These are phyloP conservation scores for Trichoderma asperelloides DNA, from an alignment of 495 filamentous ascomycete genomes.

Conservation along the genomic window DNA sequence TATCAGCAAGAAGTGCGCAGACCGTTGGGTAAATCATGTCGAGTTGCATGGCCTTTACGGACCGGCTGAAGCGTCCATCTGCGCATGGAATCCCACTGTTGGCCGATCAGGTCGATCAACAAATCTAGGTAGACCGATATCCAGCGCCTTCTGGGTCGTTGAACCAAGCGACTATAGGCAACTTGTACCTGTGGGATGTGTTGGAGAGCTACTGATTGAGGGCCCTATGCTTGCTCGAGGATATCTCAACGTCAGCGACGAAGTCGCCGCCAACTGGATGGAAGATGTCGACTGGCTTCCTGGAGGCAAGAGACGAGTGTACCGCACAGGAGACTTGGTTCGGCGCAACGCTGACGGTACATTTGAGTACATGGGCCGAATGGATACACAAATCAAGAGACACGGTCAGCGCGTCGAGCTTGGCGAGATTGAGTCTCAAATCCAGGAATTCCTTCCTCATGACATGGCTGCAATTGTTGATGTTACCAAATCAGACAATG, in stretches of 20 bases:
- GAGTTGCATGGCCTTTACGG: slow-evolving; percentile 21
- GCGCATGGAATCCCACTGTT: slow-evolving; percentile 13
- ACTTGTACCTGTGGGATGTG: slow-evolving; percentile 37
- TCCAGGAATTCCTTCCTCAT: slow-evolving; percentile 7
- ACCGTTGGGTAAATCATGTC: slow-evolving; percentile 13
- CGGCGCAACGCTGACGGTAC: slow-evolving; percentile 27
- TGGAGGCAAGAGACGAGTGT: slow-evolving; percentile 14
- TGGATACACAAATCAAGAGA: slow-evolving; percentile 22
- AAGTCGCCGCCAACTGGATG: slow-evolving; percentile 22
- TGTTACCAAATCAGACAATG: slow-evolving; percentile 13
- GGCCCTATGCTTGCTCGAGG: slow-evolving; percentile 30
- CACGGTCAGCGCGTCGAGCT: slow-evolving; percentile 24
- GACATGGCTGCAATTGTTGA: slow-evolving; percentile 43
- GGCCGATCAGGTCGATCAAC: slow-evolving; percentile 18
- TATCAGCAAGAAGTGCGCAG: slow-evolving; percentile 16
- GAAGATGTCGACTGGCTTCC: slow-evolving; percentile 34
- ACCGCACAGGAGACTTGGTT: slow-evolving; percentile 41
- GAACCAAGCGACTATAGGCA: slow-evolving; percentile 31
- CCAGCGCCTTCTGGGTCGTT: slow-evolving; percentile 31
- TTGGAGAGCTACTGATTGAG: slow-evolving; percentile 57
- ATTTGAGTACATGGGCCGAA: slow-evolving; percentile 16
- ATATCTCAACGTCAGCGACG: slow-evolving; percentile 15
- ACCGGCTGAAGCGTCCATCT: slow-evolving; percentile 33
- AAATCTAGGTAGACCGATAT: slow-evolving; percentile 18
- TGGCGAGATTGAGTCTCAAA: slow-evolving; percentile 18